These are phyloP conservation scores for Suillus alpinus DNA, from an alignment of 768 basidiomycete genomes.

Conservation along the genomic window DNA sequence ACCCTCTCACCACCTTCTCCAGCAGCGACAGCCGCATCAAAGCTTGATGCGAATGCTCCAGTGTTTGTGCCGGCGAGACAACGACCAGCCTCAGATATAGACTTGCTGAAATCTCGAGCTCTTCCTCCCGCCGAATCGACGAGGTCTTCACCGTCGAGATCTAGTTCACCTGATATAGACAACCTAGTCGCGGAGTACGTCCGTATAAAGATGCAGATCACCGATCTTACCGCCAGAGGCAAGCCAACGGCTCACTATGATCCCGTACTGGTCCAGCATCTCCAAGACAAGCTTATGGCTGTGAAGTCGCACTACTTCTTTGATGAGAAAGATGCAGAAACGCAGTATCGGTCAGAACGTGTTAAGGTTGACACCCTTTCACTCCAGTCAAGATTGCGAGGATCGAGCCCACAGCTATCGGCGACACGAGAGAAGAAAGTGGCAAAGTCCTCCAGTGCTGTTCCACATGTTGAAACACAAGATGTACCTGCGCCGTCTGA, in stretches of 20 bases:
- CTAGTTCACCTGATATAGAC: constrained; percentile 37
- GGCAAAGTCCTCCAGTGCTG: neutral
- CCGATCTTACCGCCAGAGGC: constrained; percentile 40
- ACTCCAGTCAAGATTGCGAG: constrained; percentile 45
- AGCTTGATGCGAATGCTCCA: constrained; percentile 40
- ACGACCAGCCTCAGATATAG: constrained; percentile 11
- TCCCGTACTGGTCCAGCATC: constrained; percentile 30
- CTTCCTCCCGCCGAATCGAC: constrained; percentile 17
- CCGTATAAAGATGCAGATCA: constrained; percentile 55
- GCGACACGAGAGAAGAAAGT: neutral
- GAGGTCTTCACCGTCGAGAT: constrained; percentile 25
- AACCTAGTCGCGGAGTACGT: constrained; percentile 66
- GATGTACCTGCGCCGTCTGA: neutral
- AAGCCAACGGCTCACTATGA: constrained; percentile 21
- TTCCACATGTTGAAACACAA: neutral
- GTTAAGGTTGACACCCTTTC: constrained; percentile 43
- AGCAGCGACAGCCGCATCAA: constrained; percentile 17
- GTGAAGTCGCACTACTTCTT: constrained; percentile 68
- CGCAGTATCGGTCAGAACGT: constrained; percentile 51
- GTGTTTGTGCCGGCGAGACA: constrained; percentile 33
- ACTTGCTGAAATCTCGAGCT: constrained; percentile 8
- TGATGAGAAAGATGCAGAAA: constrained; percentile 62
- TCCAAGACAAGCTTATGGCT: constrained; percentile 45
- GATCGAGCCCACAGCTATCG: constrained; percentile 10
- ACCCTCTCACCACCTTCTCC: neutral